Percentiles rank a stretch among this genome's conserved stretches.
Conservation (phyloP, 108 stramenopile genomes). For the Skeletonema tropicum region DNA sequence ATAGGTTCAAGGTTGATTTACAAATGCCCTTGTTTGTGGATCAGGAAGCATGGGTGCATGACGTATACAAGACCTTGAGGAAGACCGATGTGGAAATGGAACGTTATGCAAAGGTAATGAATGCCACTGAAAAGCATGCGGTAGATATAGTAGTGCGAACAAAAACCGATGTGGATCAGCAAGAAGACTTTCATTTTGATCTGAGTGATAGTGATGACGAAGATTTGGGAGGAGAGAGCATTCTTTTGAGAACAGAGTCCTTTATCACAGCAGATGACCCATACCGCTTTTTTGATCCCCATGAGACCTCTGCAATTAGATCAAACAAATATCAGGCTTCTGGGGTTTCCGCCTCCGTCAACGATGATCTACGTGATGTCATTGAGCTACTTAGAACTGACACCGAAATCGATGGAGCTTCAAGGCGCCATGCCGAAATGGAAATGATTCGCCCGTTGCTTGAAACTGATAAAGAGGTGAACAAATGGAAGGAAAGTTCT, state of each 20-base stretch:
- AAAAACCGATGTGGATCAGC: background rate
- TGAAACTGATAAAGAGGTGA: conserved; percentile 30
- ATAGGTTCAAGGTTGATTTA: conserved; percentile 41
- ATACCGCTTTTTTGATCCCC: conserved; percentile 38
- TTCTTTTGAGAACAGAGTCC: conserved; percentile 18
- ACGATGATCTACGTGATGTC: conserved; percentile 40
- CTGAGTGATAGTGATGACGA: conserved; percentile 8
- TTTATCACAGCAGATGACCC: conserved; percentile 13
- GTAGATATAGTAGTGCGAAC: background rate
- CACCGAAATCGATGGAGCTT: conserved; percentile 41
- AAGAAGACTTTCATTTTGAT: conserved; percentile 18
- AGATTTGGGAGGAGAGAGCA: conserved; percentile 13
- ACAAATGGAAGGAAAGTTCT: conserved; percentile 12
- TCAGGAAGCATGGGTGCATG: conserved; percentile 26
- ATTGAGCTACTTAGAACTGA: conserved; percentile 41
- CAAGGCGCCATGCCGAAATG: conserved; percentile 27
- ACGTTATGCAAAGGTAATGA: background rate
- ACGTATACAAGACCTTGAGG: conserved; percentile 28
- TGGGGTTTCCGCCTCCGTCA: conserved; percentile 7
- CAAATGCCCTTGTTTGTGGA: conserved; percentile 49
- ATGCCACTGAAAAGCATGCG: conserved; percentile 2
- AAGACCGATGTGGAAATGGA: conserved; percentile 35
- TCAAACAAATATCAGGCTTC: conserved; percentile 21
- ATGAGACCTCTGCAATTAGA: conserved; percentile 18
- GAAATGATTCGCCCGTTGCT: conserved; percentile 31